Evolutionary conservation across 441 rosid genomes (phyloP), one percentile per base, ranked within the genome.

Genomic region (Euphorbia schlechtendalii): DNA sequence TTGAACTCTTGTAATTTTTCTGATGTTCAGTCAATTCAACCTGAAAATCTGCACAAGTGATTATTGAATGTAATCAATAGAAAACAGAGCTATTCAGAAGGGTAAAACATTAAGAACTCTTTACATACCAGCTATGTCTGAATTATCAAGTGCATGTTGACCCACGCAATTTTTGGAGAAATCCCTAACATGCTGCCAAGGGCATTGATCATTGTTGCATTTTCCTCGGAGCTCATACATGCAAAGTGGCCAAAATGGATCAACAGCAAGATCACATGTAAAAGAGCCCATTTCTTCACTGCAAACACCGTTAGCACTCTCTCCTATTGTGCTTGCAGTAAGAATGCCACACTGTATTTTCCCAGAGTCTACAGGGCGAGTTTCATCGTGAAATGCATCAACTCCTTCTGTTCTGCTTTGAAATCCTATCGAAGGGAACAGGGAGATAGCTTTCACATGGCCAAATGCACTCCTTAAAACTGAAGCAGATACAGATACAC

Each of bases 221-320:
- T 87, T 91, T 71, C 99, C 99, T 59, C 99, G 88, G 54, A 94
- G 92, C 76, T 94, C 99, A 36, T 82, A 94, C 86, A 85, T 77
- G 79, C 98, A 94, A 30, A 94, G 83, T 20, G 96, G 91, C 94
- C 90, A 81, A 70, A 78, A 86, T 62, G 94, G 96, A 67, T 94
- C 92, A 71, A 91, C 68, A 34, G 82, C 77, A 70, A 75, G 55
- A 82, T 77, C 71, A 69, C 81, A 65, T 61, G 80, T 67, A 74
- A 85, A 86, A 41, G 74, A 79, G 65, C 84, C 92, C 63, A 60
- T 59, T 69, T 75, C 86, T 69, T 61, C 61, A 52, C 63, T 77
- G 57, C 64, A 59, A 40, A 67, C 48, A 71, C 70, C 71, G 55
- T 18, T 22, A 53, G 53, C 15, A 61, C 61, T 67, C 70, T 75